Percentiles rank a stretch among this genome's conserved stretches.
Conservation (phyloP, 179 eudicot species). For the Silene coronaria region DNA sequence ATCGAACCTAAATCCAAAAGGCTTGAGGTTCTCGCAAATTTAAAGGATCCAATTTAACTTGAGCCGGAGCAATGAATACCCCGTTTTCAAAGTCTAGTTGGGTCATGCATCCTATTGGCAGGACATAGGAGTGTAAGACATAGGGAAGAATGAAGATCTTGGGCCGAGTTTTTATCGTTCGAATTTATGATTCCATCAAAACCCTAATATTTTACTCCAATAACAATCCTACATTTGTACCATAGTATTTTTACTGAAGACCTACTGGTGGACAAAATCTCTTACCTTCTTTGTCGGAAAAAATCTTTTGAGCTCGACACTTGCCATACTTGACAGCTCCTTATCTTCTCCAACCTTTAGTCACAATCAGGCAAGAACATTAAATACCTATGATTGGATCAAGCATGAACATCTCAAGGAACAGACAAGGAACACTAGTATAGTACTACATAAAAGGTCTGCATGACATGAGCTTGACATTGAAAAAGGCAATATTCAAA, state of each 20-base stretch:
- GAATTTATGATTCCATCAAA: neutral
- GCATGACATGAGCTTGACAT: neutral
- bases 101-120: neutral
- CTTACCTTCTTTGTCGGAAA: slow-evolving; percentile 63
- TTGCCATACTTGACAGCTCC: slow-evolving; percentile 62
- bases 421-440: neutral
- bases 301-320: slow-evolving; percentile 61
- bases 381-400: neutral
- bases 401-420: neutral
- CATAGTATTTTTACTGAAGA: neutral
- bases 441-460: neutral
- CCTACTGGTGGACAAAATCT: neutral
- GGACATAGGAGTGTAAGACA: neutral
- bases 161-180: neutral
- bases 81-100: neutral
- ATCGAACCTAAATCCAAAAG: neutral
- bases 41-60: neutral
- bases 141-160: neutral
- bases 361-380: slow-evolving; percentile 19
- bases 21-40: neutral
- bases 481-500: neutral
- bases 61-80: neutral
- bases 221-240: neutral
- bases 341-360: slow-evolving; percentile 75
- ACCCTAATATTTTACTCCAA: neutral